Base-by-base conservation (phyloP, 2,329 filamentous ascomycete genomes). In the Cadophora sp. region DNA sequence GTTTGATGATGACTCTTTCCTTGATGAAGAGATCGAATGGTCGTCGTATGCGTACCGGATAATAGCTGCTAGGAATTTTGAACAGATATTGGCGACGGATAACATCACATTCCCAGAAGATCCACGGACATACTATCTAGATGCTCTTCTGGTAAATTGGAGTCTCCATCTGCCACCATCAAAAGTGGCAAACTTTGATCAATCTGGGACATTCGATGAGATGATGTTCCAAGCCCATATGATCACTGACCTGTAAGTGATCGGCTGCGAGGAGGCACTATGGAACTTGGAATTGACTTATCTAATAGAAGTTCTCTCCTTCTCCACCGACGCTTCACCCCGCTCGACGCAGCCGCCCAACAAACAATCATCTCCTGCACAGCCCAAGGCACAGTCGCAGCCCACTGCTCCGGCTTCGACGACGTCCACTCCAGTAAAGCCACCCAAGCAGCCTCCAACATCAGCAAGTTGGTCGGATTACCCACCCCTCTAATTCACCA, bases 141-240 rank as follows among this genome's bases (percentile, higher is more conserved):
- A 86, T 72, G 81, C 83, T 12, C 79, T 80, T 40, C 83, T 91
- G 51, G 84, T 84, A 14, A 94, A 93, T 77, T 97, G 93, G 92
- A 86, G 88, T 58, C 86, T 94, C 60, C 91, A 95, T 74, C 82
- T 97, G 0, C 94, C 94, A 0, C 82, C 85, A 19, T 84, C 84
- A 11, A 97, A 96, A 80, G 84, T 84, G 62, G 87, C 92, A 69
- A 84, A 91, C 14, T 82, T 96, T 62, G 86, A 89, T 68, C 86
- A 87, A 71, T 87, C 90, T 73, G 90, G 92, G 40, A 85, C 88
- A 61, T 84, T 94, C 16, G 94, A 97, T 77, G 92, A 97, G 80
- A 91, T 97, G 86, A 89, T 97, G 80, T 97, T 97, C 80, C 92
- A 97, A 77, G 94, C 92, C 0, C 90, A 92, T 71, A 94, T 96